Evolutionary conservation across 2,329 filamentous ascomycete genomes (phyloP), one percentile per base, ranked within the genome.

Genomic region (Bisporella sp.): DNA sequence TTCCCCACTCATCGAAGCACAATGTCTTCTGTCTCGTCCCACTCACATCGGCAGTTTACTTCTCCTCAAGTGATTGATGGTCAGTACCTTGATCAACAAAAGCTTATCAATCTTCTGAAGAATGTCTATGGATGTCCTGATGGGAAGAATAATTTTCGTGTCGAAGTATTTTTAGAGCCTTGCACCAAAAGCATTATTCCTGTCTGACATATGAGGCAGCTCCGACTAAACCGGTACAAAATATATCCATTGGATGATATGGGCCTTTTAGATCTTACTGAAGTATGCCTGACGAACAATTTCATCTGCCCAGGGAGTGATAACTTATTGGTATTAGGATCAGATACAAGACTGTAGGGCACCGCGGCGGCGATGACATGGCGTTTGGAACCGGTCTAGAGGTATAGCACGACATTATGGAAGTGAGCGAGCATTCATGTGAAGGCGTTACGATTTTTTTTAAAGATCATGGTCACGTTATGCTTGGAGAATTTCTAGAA

Each of bases 191-290:
- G 3, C 6, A n/a, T 30, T 29, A 30, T 37, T 13, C 42, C 54
- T 12, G 51, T 39, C 43, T 21, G 6, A 9, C 13, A 21, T 3
- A 21, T 29, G 3, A 37, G 11, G 32, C 30, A 58, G 57, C 45
- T 59, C 21, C 46, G 57, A 11, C 48, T 57, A 11, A 59, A 59
- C 32, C 54, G 53, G 21, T 59, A 59, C 42, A 58, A 58, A 28
- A 59, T 59, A 30, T 58, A 58, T 39, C 52, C 52, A 37, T 50
- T 47, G n/a, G 50, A 54, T 7, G 21, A 49, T 13, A 30, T 42
- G 7, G 6, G 48, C 31, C 4, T 13, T 9, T 33, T 7, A 32
- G 21, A n/a, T 21, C 53, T 58, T 40, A 54, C 55, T 5, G 51
- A 58, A 21, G 54, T 58, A 54, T 9, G 43, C 5, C 12, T 35